Evolutionary conservation across 495 filamentous ascomycete genomes (phyloP).

Genomic region (Penicillium taxi): DNA sequence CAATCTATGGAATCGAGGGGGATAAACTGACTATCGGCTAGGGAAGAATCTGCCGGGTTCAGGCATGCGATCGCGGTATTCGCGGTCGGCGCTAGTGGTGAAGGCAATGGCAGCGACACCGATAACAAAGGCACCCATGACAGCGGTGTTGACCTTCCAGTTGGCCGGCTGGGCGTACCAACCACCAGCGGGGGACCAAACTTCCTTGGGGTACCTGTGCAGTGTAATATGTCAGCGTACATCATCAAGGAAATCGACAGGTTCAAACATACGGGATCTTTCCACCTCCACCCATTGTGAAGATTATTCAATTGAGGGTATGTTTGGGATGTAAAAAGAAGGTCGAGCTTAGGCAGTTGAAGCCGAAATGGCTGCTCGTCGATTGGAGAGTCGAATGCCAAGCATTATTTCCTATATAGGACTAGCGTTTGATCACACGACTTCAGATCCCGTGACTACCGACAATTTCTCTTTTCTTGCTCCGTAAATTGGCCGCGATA

Average conservation of each 20-base stretch:
- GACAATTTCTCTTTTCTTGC: slow-evolving; percentile 40
- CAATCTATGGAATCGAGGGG: slow-evolving; percentile 3
- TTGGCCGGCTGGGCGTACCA: slow-evolving; percentile 94
- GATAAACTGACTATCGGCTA: slow-evolving; percentile 76
- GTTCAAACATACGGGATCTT: slow-evolving; percentile 73
- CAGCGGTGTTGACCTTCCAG: slow-evolving; percentile 91
- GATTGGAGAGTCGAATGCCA: slow-evolving; percentile 27
- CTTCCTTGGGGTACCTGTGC: slow-evolving; percentile 89
- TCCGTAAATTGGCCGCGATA: slow-evolving; percentile 20
- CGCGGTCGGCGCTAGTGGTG: slow-evolving; percentile 75
- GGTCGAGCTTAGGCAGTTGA: slow-evolving; percentile 19
- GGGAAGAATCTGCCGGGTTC: slow-evolving; percentile 85
- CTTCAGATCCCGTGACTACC: slow-evolving; percentile 38
- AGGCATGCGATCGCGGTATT: slow-evolving; percentile 75
- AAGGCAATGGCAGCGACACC: slow-evolving; percentile 67
- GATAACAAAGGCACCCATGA: slow-evolving; percentile 63
- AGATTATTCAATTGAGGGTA: slow-evolving; percentile 20
- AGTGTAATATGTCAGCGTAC: slow-evolving; percentile 17
- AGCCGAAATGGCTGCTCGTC: slow-evolving; percentile 32
- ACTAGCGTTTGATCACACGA: slow-evolving; percentile 34
- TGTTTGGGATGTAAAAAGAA: slow-evolving; percentile 17
- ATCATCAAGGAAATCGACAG: neutral
- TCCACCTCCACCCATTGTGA: slow-evolving; percentile 55
- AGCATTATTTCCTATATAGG: slow-evolving; percentile 20
- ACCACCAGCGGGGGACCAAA: slow-evolving; percentile 97